Evolutionary conservation across 1,284 basidiomycete species (phyloP), one percentile per base, ranked within the genome.

Genomic region (Apiotrichum veenhuisii): DNA sequence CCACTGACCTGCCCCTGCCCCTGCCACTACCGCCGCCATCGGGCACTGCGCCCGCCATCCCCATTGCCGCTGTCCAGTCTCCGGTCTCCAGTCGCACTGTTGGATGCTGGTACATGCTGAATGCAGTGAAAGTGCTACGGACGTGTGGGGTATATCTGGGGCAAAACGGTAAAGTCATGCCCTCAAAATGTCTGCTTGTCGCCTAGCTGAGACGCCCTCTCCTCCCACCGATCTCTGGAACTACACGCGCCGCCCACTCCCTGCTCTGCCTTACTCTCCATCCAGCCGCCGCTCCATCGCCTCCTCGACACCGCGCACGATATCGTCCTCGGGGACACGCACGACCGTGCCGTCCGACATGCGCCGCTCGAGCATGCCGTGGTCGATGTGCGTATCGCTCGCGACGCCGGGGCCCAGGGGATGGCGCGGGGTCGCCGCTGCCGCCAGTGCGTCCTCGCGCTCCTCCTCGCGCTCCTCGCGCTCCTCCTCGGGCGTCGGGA

Each of bases 321-420:
- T 66, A 51, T 77, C 76, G 64, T 77, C 76, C 58, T 71, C 67
- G 3, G 76, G 75, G 1, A 73, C 76, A 8, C 62, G 55, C 4
- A 77, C 65, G 34, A 50, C 62, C 20, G 64, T 48, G 15, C 60
- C 60, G 17, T 73, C 76, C 33, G 62, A 61, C 33, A 77, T 68
- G 36, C 65, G 61, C 20, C 69, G 64, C 63, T 71, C 62, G 23
- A 77, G 54, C 64, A 76, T 60, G 11, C 74, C 73, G 30, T 69
- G 42, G 12, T 62, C 66, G 9, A 76, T 57, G 3, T 61, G 61
- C 30, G 70, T 69, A 52, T 74, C 73, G 18, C 64, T 66, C 14
- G 20, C 33, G 2, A 77, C 75, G 14, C 76, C 77, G 2, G 73
- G 76, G 18, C 77, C 77, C 0, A 76, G 61, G 0, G 76, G 76